Evolutionary conservation across 176 grass and related monocot genomes (phyloP), one percentile per base, ranked within the genome.

Genomic region (Carex scoparia): DNA sequence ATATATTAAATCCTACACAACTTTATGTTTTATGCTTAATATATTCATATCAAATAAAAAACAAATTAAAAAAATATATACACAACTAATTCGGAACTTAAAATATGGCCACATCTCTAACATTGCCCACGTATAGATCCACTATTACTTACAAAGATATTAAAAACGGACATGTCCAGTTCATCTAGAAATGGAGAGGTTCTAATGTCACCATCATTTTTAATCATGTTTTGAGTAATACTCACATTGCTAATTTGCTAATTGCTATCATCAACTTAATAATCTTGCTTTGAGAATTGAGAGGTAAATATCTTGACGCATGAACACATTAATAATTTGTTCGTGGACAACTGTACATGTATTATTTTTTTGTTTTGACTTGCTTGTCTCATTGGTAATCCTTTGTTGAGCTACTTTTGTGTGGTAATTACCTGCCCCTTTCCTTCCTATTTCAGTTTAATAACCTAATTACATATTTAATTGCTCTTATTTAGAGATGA

Each of bases 251-350:
- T 35, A 35, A 35, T 35, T 82, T 65, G 27, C 80, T 67, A 35
- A 2, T 82, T 65, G 27, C 80, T 67, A 65, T 67, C 13, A 82
- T 63, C 60, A 66, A 67, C 14, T 65, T 38, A 67, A 49, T 69
- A 81, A 67, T 82, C n/a, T 49, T 65, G 44, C 23, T 48, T 65
- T 30, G 54, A 49, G 23, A 46, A 23, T 23, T 23, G 37, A 40
- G 19, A 76, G 27, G 27, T 23, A 73, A 27, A 49, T 23, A 73
- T 48, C 42, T 49, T 73, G 40, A 73, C 40, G 7, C 42, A 49
- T 49, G 18, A 73, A 73, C 69, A 46, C 10, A 73, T 73, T 23
- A 76, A 76, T 74, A 74, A 13, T 75, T 51, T 75, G 46, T 75
- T n/a, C 19, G 0, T 55, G 16, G 49, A 78, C 73, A 56, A 78